These are phyloP conservation scores for Gonium pectorale DNA, from an alignment of 139 green algal genomes.

Conservation along the genomic window DNA sequence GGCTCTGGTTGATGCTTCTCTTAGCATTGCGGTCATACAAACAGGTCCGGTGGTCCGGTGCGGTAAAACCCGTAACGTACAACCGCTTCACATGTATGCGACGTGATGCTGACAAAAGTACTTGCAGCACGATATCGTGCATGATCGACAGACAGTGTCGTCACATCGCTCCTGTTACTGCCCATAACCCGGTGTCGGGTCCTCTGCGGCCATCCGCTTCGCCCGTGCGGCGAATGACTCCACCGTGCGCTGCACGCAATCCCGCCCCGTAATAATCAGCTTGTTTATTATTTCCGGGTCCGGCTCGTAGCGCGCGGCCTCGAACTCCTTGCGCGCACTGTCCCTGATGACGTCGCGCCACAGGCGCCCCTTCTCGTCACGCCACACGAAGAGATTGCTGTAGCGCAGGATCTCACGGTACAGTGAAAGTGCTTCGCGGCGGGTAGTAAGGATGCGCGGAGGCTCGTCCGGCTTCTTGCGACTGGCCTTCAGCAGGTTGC, in stretches of 20 bases:
- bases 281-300: constrained; percentile 68
- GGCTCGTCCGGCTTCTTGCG: constrained; percentile 49
- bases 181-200: neutral
- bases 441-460: constrained; percentile 57
- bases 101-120: too few relatives aligned
- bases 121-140: too few relatives aligned
- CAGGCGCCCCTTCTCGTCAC: constrained; percentile 65
- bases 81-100: too few relatives aligned
- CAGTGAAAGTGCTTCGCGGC: constrained; percentile 65
- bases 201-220: constrained; percentile 14
- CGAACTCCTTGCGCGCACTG: constrained; percentile 71
- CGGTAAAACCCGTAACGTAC: too few relatives aligned
- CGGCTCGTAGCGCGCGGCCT: constrained; percentile 63
- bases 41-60: too few relatives aligned
- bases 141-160: too few relatives aligned
- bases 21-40: too few relatives aligned
- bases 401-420: constrained; percentile 74
- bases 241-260: constrained; percentile 53
- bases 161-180: too few relatives aligned
- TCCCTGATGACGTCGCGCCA: constrained; percentile 71
- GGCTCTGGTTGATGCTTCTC: too few relatives aligned
- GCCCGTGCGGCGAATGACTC: constrained; percentile 42
- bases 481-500: constrained; percentile 45
- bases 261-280: constrained; percentile 61
- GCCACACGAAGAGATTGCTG: constrained; percentile 74